Conservation (phyloP, 768 basidiomycete genomes). For the Suillus subaureus region DNA sequence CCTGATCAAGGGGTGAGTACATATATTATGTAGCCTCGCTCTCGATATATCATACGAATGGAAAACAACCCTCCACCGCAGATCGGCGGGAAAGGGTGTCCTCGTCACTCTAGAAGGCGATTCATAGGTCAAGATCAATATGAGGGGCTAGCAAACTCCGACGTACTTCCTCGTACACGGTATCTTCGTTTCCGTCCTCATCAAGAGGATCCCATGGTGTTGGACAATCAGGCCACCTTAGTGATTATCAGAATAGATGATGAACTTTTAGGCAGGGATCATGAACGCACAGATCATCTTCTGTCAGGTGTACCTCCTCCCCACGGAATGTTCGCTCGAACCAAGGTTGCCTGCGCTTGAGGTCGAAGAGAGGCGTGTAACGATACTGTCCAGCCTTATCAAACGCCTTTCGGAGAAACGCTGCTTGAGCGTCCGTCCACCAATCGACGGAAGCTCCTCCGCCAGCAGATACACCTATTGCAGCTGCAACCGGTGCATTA, state of each 20-base stretch:
- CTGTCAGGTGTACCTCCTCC: conserved; percentile 6
- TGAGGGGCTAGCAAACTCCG: background rate
- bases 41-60: background rate
- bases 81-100: background rate
- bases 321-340: conserved; percentile 15
- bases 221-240: conserved; percentile 22
- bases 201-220: conserved; percentile 28
- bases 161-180: conserved; percentile 3
- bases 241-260: background rate
- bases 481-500: conserved; percentile 13
- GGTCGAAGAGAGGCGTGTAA: conserved; percentile 30
- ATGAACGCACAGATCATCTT: conserved; percentile 18
- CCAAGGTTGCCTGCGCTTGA: conserved; percentile 20
- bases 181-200: conserved; percentile 28
- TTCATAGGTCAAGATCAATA: background rate
- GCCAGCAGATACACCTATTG: conserved; percentile 16
- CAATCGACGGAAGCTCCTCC: conserved; percentile 17
- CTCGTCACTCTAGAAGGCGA: background rate
- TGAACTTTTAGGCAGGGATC: background rate
- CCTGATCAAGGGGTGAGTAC: background rate
- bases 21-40: background rate
- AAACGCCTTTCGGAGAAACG: conserved; percentile 25
- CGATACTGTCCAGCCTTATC: conserved; percentile 22
- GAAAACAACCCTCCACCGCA: background rate
- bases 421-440: conserved; percentile 23